Base-by-base conservation (phyloP, 2,329 filamentous ascomycete genomes). In the Fusarium beomiforme region DNA sequence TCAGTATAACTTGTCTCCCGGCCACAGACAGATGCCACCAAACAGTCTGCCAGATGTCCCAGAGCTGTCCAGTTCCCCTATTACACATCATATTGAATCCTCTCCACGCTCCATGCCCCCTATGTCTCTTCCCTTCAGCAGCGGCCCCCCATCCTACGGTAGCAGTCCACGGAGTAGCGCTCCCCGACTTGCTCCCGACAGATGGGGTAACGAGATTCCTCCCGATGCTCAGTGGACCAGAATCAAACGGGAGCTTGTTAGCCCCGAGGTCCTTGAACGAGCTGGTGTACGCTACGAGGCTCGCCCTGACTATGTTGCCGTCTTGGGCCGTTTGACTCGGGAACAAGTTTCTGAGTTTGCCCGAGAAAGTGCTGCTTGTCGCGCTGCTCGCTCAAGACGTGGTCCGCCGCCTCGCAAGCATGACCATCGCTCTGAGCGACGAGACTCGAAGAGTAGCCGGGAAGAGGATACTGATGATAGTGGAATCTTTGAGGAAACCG, bases 231-330 rank as follows among this genome's bases (percentile, higher is more conserved):
- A 84, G 53, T 91, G 89, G 89, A 91, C 89, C 7, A 85, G 83
- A 60, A 88, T 91, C 36, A 83, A 81, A 59, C 84, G 89, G 16
- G 81, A 80, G 3, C 81, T 89, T 1, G 83, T 91, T 12, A 89
- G 87, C n/a, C 85, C 86, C 8, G 87, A 89, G 69, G 86, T 89
- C 0, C 81, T 91, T 6, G 82, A 85, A 41, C 81, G 84, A 43
- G 87, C 87, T 7, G 84, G 87, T 16, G 83, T 89, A 24, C 85
- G 89, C 13, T 90, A 89, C 72, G 88, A 90, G 76, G 89, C 88
- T 13, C 83, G 87, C 2, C 88, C 88, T 0, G 84, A 86, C 3
- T 91, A 88, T 64, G 88, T 91, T 85, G 89, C 89, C 16, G 79
- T 91, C 7, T 82, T 91, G 0, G 89, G 89, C 8, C 81, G 85